Evolutionary conservation across 2,329 filamentous ascomycete genomes (phyloP), one percentile per base, ranked within the genome.

Genomic region (Neofusicoccum cordaticola): DNA sequence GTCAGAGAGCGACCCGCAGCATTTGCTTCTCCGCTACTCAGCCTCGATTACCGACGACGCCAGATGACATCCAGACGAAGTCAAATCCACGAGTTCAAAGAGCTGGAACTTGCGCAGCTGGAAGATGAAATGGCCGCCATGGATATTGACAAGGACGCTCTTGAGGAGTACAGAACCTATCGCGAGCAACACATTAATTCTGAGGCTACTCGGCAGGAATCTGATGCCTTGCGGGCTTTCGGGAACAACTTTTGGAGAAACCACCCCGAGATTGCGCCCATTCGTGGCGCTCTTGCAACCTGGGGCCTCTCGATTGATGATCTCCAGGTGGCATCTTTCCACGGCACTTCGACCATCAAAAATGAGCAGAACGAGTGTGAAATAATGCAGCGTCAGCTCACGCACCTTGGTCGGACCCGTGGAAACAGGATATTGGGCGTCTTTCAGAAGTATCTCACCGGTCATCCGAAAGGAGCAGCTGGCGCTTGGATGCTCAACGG

Each of bases 201-300:
- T 17, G 91, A 98, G 80, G 93, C 94, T 57, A 83, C 85, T 69
- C 88, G 94, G 70, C 94, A 98, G 78, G 92, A 94, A 81, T 96
- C 93, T 81, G 94, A 98, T 70, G 91, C 94, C 17, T 86, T 97
- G 68, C 89, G 89, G 79, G 96, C 92, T 80, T 87, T 97, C 71
- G 95, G 95, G 75, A 99, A 99, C 85, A 93, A 90, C 81, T 99
- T 99, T 87, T 99, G 95, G 95, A 97, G 95, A 85, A 89, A 91
- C 74, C 93, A 99, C 76, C 83, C 92, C 45, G 89, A 88, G 73
- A 99, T 99, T 74, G 93, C 95, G 74, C 95, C 95, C 74, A 88
- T 99, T 47, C 93, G 95, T 77, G 95, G 95, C 80, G 92, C 95
- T 65, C 87, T 99, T 68, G 95, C 95, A 57, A 98, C 94, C 11